A percentile compares a stretch with the other conserved stretches of the same genome.
These are phyloP conservation scores for Epichloe gansuensis DNA, from an alignment of 2,329 filamentous ascomycete species.

Conservation along the genomic window DNA sequence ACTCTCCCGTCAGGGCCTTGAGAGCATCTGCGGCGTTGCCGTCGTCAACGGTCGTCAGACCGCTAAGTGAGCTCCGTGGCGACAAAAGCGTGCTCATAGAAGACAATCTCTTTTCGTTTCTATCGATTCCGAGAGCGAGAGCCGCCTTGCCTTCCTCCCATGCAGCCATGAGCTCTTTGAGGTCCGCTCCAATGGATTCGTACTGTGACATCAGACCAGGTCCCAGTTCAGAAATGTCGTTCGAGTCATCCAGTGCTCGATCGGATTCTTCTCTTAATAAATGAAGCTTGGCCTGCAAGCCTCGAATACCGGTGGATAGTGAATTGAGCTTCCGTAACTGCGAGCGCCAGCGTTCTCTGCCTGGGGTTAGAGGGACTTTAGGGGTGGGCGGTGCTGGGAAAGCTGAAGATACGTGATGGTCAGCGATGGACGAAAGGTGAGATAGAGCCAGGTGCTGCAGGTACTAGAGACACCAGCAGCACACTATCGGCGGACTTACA, in stretches of 20 bases:
- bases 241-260: conserved; percentile 60
- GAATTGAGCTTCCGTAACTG: conserved; percentile 82
- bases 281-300: conserved; percentile 88
- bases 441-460: not conserved
- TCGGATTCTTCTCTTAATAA: conserved; percentile 84
- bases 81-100: conserved; percentile 49
- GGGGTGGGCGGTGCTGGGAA: conserved; percentile 45
- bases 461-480: not conserved
- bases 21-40: conserved; percentile 49
- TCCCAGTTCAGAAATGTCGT: conserved; percentile 63
- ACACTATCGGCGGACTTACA: conserved; percentile 35
- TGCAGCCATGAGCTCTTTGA: conserved; percentile 66
- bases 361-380: conserved; percentile 51
- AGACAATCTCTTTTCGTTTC: conserved; percentile 59
- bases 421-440: not conserved
- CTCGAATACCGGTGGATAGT: conserved; percentile 79
- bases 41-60: conserved; percentile 51
- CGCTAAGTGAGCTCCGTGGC: conserved; percentile 51
- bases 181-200: conserved; percentile 82
- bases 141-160: conserved; percentile 85
- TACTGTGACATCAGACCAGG: conserved; percentile 77
- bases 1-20: conserved; percentile 65
- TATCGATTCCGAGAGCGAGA: conserved; percentile 68
- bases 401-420: conserved; percentile 21
- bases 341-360: conserved; percentile 72